These are phyloP conservation scores for Tritrichomonas musculus DNA, from an alignment of 208 protist genomes.

Conservation along the genomic window DNA sequence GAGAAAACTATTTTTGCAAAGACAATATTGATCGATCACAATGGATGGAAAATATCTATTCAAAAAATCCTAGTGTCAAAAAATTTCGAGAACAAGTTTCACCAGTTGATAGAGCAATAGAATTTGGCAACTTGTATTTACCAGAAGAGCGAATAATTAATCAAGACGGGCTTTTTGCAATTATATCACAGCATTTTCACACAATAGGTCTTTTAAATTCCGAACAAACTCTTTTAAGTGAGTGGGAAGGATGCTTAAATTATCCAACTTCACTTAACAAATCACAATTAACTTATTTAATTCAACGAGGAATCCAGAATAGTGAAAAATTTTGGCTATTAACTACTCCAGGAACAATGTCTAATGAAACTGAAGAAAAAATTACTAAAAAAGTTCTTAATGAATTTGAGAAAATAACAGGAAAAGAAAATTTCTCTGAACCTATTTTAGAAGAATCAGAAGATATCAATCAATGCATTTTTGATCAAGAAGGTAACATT, in stretches of 20 bases:
- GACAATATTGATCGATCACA: neutral
- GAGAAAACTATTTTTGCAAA: neutral
- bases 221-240: neutral
- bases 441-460: neutral
- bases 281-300: neutral
- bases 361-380: neutral
- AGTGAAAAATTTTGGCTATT: neutral
- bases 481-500: too few relatives aligned
- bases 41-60: neutral
- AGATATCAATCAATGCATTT: neutral
- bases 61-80: neutral
- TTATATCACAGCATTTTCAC: neutral
- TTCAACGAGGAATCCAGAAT: neutral
- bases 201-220: neutral
- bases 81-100: conserved; percentile 2
- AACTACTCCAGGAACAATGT: neutral
- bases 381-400: neutral
- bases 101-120: neutral
- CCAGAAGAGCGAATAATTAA: conserved; percentile 13
- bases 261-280: neutral
- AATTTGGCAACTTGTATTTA: neutral
- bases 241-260: neutral
- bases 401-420: neutral
- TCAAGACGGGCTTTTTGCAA: neutral
- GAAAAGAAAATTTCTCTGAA: too few relatives aligned